Evolutionary conservation across 164 flowering plant species (phyloP).

Genomic region (Vitis rupestris): DNA sequence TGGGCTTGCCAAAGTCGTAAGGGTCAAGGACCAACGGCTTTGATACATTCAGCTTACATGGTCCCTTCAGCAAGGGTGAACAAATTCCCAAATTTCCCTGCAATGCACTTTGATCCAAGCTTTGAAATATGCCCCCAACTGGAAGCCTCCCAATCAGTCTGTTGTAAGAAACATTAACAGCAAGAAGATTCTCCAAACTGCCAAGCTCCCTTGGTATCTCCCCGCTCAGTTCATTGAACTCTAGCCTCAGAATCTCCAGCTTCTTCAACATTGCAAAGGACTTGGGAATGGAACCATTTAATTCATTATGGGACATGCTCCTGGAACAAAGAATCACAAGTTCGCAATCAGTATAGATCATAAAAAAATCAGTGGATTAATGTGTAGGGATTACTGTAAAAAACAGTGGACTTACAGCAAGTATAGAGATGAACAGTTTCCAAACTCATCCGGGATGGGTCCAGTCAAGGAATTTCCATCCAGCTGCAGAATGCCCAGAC

Average conservation of each 20-base stretch:
- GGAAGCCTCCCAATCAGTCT: constrained; percentile 83
- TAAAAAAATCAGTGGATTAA: too few relatives aligned
- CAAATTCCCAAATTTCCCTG: constrained; percentile 91
- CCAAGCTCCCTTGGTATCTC: constrained; percentile 85
- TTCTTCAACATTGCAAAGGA: constrained; percentile 56
- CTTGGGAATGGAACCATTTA: constrained; percentile 67
- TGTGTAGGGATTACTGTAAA: background rate
- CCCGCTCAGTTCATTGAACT: constrained; percentile 67
- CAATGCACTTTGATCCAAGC: constrained; percentile 63
- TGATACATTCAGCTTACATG: constrained; percentile 77
- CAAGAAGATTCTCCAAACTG: constrained; percentile 60
- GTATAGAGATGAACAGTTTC: constrained; percentile 79
- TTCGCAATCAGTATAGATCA: background rate
- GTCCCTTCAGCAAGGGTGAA: constrained; percentile 80
- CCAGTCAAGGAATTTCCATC: constrained; percentile 76
- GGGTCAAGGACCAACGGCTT: constrained; percentile 93
- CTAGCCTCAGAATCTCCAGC: constrained; percentile 77
- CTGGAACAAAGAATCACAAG: constrained; percentile 38
- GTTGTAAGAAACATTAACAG: constrained; percentile 80
- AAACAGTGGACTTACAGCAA: constrained; percentile 61
- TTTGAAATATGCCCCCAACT: constrained; percentile 55
- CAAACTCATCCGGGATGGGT: constrained; percentile 73
- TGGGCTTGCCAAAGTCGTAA: constrained; percentile 37
- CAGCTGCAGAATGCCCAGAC: constrained; percentile 65
- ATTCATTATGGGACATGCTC: constrained; percentile 79